Conservation (phyloP, 2,329 filamentous ascomycete genomes). For the Aureobasidium musti region DNA sequence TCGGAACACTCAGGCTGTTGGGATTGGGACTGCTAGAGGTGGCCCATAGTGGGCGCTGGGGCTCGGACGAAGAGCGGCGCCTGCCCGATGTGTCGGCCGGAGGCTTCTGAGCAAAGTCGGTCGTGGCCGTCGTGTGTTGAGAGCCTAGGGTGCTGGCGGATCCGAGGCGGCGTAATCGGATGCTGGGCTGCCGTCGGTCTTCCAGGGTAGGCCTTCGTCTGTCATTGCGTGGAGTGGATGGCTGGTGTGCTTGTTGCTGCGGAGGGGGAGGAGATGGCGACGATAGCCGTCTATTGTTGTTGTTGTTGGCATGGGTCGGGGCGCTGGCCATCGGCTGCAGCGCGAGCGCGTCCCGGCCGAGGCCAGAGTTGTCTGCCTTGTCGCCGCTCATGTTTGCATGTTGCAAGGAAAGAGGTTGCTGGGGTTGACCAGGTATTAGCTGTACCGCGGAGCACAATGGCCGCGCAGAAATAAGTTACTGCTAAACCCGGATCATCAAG, state of each 20-base stretch:
- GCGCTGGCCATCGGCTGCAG: slow-evolving; percentile 20
- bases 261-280: slow-evolving; percentile 13
- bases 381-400: slow-evolving; percentile 19
- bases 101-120: slow-evolving; percentile 16
- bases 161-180: slow-evolving; percentile 25
- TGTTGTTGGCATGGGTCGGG: background rate
- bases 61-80: slow-evolving; percentile 26
- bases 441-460: background rate
- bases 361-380: background rate
- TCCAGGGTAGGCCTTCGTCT: slow-evolving; percentile 19
- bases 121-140: background rate
- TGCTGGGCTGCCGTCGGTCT: slow-evolving; percentile 27
- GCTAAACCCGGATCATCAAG: slow-evolving; percentile 9
- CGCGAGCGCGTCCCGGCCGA: slow-evolving; percentile 13
- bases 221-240: slow-evolving; percentile 19
- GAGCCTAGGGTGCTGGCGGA: slow-evolving; percentile 24
- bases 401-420: background rate
- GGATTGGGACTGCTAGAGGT: background rate
- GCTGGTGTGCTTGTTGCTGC: background rate
- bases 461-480: background rate
- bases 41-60: slow-evolving; percentile 17
- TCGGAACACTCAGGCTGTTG: slow-evolving; percentile 1
- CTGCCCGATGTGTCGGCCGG: background rate
- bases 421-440: background rate
- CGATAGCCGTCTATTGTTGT: slow-evolving; percentile 5